A percentile compares a stretch with the other conserved stretches of the same genome.
Evolutionary conservation across 2,329 filamentous ascomycete species (phyloP).

Genomic region (Fusarium musae): DNA sequence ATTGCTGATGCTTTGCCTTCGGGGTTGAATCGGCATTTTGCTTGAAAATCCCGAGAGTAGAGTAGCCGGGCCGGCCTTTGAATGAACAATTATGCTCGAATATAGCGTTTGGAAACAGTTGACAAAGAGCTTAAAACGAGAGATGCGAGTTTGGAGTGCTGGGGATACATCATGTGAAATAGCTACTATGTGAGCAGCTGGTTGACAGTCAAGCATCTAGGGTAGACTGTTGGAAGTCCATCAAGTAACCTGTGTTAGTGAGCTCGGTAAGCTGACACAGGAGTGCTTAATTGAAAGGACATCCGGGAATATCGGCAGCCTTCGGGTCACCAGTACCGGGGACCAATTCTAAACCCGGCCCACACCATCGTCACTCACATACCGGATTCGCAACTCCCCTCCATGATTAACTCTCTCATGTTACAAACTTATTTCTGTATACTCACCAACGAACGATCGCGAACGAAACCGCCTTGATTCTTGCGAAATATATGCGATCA

Average conservation of each 20-base stretch:
- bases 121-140: not conserved
- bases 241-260: constrained; percentile 33
- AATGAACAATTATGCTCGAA: not conserved
- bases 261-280: constrained; percentile 13
- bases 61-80: not conserved
- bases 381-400: constrained; percentile 41
- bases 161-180: not conserved
- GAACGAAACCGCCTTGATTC: not conserved
- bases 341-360: constrained; percentile 44
- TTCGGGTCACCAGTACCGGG: constrained; percentile 35
- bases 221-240: constrained; percentile 18
- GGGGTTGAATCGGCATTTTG: constrained; percentile 6
- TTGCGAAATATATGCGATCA: constrained; percentile 15
- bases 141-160: not conserved
- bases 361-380: constrained; percentile 42
- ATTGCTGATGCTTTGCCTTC: not conserved
- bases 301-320: constrained; percentile 33
- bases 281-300: constrained; percentile 39
- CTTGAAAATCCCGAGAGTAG: not conserved
- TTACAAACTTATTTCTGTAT: constrained; percentile 2
- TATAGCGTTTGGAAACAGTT: too few relatives aligned
- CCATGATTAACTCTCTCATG: constrained; percentile 26
- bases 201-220: constrained; percentile 22
- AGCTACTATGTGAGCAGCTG: not conserved
- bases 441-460: constrained; percentile 15